phyloP scores from a whole-genome alignment of 1,284 basidiomycete genomes.

The Erythrobasidium hasegawianum region DNA sequence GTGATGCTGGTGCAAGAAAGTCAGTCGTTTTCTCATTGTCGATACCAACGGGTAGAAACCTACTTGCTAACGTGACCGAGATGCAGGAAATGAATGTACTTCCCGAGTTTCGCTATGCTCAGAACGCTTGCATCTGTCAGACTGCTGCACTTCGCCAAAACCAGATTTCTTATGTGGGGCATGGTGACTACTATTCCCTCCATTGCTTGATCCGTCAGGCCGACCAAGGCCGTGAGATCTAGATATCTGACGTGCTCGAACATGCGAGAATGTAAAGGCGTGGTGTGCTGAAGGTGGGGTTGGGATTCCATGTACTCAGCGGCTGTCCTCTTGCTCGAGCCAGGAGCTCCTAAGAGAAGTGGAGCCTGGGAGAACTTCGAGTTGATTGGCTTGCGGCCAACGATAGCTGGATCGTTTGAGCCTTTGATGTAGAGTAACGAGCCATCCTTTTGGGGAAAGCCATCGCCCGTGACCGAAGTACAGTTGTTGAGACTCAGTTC shows the following conservation, averaged over 20 bases:
- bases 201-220: conserved; percentile 80
- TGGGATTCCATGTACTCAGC: background rate
- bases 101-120: conserved; percentile 80
- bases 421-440: conserved; percentile 40
- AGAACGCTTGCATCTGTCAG: conserved; percentile 83
- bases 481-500: conserved; percentile 86
- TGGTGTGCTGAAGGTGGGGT: background rate
- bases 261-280: conserved; percentile 9
- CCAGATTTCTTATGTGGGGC: conserved; percentile 85
- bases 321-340: background rate
- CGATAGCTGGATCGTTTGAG: conserved; percentile 58
- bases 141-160: conserved; percentile 81
- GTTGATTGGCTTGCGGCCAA: conserved; percentile 52
- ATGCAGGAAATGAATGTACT: conserved; percentile 91
- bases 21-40: background rate
- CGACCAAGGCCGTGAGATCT: conserved; percentile 79
- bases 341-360: background rate
- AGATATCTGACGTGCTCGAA: conserved; percentile 83
- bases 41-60: conserved; percentile 38
- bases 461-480: conserved; percentile 71
- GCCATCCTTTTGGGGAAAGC: conserved; percentile 64
- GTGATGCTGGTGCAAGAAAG: conserved; percentile 61
- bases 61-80: conserved; percentile 76
- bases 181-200: conserved; percentile 84
- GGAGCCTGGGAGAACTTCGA: conserved; percentile 29